Evolutionary conservation across 352 stramenopile genomes (phyloP), one percentile per base, ranked within the genome.

Genomic region (Albugo candida): DNA sequence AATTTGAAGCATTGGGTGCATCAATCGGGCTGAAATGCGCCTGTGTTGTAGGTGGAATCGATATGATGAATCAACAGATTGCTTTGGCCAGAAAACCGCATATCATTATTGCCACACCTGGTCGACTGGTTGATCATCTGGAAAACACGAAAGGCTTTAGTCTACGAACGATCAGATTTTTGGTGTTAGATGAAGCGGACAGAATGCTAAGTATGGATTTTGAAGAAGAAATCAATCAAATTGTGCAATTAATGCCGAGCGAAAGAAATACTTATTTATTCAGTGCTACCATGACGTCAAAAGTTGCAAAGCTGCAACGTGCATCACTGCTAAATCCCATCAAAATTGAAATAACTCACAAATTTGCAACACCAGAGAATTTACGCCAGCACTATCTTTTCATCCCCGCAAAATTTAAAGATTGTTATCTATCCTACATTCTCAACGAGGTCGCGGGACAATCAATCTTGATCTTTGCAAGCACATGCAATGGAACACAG

Each of bases 321-420:
- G 94, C 94, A 17, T 98, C 84, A 51, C 81, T 99, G 19, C 79
- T 85, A 34, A 82, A 98, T 68, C 95, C 95, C 2, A 84, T 97
- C 36, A 94, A 96, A 65, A 79, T 99, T 27, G 91, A 98, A 61
- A 95, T 99, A 37, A 96, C 84, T 11, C 93, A 93, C 54, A 97
- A 98, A 61, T 98, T 98, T 52, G 84, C 95, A 49, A 98, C 94
- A 13, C 94, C 95, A 8, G 95, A 96, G 58, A 97, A 94, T 51
- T 75, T 99, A 12, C 77, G 97, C 53, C 95, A 99, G 68, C 85
- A 95, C 69, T 99, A 99, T 59, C 54, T 99, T 1, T 98, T 99
- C 66, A 96, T 99, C 45, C 95, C 95, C 13, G 95, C 95, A 37
- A 99, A 99, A 60, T 98, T 97, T 78, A 99, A 99, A 79, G 94